Evolutionary conservation across 2,329 filamentous ascomycete species (phyloP), one percentile per base, ranked within the genome.

Genomic region (Pseudocercospora musae): DNA sequence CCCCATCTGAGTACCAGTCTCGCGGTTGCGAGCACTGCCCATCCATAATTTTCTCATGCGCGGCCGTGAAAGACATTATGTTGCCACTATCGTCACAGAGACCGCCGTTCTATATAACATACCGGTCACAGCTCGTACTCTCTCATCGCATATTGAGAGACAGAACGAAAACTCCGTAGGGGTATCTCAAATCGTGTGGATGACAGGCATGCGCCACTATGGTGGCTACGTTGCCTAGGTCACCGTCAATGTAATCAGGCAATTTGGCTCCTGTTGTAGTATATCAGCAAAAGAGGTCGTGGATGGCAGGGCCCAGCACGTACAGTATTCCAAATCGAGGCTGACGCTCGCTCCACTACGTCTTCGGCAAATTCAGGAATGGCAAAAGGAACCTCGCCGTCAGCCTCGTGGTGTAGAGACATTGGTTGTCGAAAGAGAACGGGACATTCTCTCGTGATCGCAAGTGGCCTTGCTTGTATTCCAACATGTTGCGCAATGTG

Each of bases 381-480:
- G 73, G 71, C 29, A 79, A 68, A 57, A 81, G 58, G 64, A 81
- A 80, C 20, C 76, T 72, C n/a, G 77, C 76, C 8, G 79, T 75
- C 37, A 80, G 71, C 10, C 79, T 72, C 7, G 78, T 76, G 1
- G 77, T 78, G 66, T 79, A 80, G 50, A 74, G 69, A 15, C 71
- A 73, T 63, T 79, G 75, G 58, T 78, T 77, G 42, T 73, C 71
- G 18, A 64, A 60, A 18, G 73, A 74, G 59, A 81, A 77, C 23
- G 71, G 72, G 53, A 80, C 73, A 42, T 72, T 69, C 42, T 75
- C 72, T 15, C 78, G 72, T 21, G 70, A 69, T 62, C 70, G 64
- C 5, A 81, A 69, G 61, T 78, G 79, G 23, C 77, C 72, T 13
- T 72, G 73, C 61, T 79, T 79, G 49, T 80, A 75, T 53, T 73